These are phyloP conservation scores for Nowakowskiella sp. DNA, from an alignment of 192 early-diverging fungal genomes.

Conservation along the genomic window DNA sequence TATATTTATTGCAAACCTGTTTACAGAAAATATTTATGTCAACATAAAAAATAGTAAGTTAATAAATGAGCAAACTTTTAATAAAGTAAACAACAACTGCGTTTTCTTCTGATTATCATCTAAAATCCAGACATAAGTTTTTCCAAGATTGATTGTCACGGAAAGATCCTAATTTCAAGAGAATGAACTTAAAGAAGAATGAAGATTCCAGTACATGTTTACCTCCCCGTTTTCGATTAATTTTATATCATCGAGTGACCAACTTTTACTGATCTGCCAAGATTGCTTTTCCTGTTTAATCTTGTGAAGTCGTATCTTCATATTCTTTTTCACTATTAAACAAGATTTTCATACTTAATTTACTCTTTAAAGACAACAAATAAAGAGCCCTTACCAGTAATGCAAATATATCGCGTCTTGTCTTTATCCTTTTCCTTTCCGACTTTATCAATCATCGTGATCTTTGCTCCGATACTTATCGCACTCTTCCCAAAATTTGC, in stretches of 20 bases:
- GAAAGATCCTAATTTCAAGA: conserved; percentile 16
- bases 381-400: conserved; percentile 12
- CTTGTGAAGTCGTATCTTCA: conserved; percentile 33
- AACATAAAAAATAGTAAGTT: no score
- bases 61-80: conserved; percentile 21
- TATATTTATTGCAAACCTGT: conserved; percentile 25
- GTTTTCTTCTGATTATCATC: conserved; percentile 25
- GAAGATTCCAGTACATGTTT: not conserved
- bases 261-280: conserved; percentile 31
- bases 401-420: conserved; percentile 18
- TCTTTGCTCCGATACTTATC: no score
- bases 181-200: not conserved
- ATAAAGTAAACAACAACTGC: conserved; percentile 32
- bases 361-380: not conserved
- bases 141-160: conserved; percentile 29
- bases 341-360: no score
- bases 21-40: conserved; percentile 1
- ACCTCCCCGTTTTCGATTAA: conserved; percentile 31
- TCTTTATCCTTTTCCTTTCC: no score
- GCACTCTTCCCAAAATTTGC: no score
- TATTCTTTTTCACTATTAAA: conserved; percentile 10
- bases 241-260: conserved; percentile 41
- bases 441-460: no score
- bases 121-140: conserved; percentile 33
- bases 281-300: conserved; percentile 30